Evolutionary conservation across 257 asterid species (phyloP), one percentile per base, ranked within the genome.

Genomic region (Jacaranda mimosifolia): DNA sequence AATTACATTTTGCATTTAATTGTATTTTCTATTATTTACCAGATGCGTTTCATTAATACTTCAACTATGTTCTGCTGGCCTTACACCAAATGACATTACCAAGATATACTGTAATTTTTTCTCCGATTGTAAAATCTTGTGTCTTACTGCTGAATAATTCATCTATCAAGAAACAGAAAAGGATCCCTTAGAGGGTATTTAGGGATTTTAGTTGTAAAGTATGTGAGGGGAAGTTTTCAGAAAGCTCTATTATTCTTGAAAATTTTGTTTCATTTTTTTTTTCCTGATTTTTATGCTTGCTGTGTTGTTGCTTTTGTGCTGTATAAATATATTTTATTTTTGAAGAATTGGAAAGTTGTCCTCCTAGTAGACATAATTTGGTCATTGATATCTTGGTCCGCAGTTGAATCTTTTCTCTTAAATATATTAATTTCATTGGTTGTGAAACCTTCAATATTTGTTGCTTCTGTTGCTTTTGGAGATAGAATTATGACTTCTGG

Each of bases 391-490:
- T 36, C 10, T n/a, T 32, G 62, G 45, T 62, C 48, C 12, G 48
- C 14, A 19, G 72, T 26, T 68, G 59, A 45, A 63, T 36, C 45
- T 32, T 32, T 35, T 9, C 10, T 15, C 39, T 63, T 35, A 63
- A 36, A 7, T 13, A 35, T 63, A 32, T 63, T 42, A 63, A 12
- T 19, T 55, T 64, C 14, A 39, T 76, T 19, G 39, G 48, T 13
- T 0, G 15, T 45, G 46, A 15, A 49, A n/a, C 32, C 7, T 32
- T 46, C 52, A 6, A 12, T 57, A 32, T 21, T 59, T 73, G 46
- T 58, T 43, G 51, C 32, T 55, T 62, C 58, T 46, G 38, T 45
- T 10, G 68, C 65, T 80, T 81, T 72, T 64, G 53, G 62, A 15
- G 45, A 39, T 51, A 52, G 53, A 69, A 39, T 68, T 8, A 11